A percentile compares a stretch with the other conserved stretches of the same genome.
Conservation (phyloP, 2,329 filamentous ascomycete genomes). For the Botrytis paeoniae region DNA sequence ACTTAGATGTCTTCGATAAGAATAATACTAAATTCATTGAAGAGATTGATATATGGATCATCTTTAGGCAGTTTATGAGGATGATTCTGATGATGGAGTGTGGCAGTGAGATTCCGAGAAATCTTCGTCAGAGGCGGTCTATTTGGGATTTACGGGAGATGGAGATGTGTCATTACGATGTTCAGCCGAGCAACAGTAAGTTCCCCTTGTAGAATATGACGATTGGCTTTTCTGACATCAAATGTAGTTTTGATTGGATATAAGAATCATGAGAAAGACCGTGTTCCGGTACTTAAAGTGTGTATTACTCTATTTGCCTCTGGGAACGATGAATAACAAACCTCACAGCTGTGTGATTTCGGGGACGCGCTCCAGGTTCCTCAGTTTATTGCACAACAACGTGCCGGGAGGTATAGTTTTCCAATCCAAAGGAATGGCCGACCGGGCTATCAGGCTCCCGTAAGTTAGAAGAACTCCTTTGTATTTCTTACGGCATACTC, state of each 20-base stretch:
- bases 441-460: not conserved
- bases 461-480: not conserved
- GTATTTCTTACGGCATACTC: not conserved
- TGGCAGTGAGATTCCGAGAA: not conserved
- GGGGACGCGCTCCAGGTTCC: not conserved
- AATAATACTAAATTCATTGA: rapidly evolving
- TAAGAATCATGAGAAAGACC: not conserved
- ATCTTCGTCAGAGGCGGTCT: not conserved
- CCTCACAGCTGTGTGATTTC: conserved; percentile 15
- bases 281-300: conserved; percentile 8
- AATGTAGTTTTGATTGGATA: conserved; percentile 9
- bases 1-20: not conserved
- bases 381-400: not conserved
- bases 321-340: not conserved
- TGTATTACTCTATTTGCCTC: not conserved
- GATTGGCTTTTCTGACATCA: not conserved
- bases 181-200: conserved; percentile 11
- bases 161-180: conserved; percentile 14
- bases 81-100: conserved; percentile 6
- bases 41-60: conserved; percentile 8
- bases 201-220: not conserved
- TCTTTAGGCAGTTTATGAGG: conserved; percentile 8
- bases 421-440: not conserved
- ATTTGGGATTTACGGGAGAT: not conserved
- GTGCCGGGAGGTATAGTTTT: not conserved